These are phyloP conservation scores for Penicillium brevicompactum DNA, from an alignment of 2,329 filamentous ascomycete species.

Conservation along the genomic window DNA sequence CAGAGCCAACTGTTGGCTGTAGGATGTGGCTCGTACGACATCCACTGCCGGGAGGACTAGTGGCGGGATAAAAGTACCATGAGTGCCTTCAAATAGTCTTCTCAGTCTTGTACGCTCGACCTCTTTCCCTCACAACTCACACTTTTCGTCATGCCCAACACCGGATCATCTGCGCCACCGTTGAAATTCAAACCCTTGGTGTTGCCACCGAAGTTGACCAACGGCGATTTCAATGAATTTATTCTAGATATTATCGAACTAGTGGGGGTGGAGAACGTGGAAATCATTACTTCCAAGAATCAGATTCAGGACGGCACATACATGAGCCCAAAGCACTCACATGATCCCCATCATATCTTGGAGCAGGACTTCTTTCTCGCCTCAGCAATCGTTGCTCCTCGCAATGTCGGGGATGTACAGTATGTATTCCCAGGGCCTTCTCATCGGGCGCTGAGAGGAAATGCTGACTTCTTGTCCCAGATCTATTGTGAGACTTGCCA, in stretches of 20 bases:
- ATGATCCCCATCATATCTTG: neutral
- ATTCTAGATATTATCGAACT: neutral
- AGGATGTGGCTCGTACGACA: too few species aligned
- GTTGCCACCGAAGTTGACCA: neutral
- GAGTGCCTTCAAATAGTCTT: too few species aligned
- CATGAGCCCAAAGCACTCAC: neutral
- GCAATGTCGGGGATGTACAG: neutral
- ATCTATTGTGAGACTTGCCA: slow-evolving; percentile 20
- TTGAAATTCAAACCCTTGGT: neutral
- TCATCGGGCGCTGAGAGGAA: neutral
- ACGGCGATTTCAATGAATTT: neutral
- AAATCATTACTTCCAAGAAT: neutral
- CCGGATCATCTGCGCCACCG: too few species aligned
- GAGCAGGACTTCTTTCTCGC: neutral
- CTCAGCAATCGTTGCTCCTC: neutral
- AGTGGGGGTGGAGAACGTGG: neutral
- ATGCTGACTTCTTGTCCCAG: neutral
- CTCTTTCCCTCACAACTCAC: too few species aligned
- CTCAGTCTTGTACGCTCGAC: too few species aligned
- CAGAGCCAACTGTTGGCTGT: too few species aligned
- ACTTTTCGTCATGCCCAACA: too few species aligned
- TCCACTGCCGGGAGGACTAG: too few species aligned
- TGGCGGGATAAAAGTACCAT: too few species aligned
- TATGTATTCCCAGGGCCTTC: neutral
- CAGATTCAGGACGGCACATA: neutral